Evolutionary conservation across 2,329 filamentous ascomycete genomes (phyloP), one percentile per base, ranked within the genome.

Genomic region (Pestalotiopsis sp.): DNA sequence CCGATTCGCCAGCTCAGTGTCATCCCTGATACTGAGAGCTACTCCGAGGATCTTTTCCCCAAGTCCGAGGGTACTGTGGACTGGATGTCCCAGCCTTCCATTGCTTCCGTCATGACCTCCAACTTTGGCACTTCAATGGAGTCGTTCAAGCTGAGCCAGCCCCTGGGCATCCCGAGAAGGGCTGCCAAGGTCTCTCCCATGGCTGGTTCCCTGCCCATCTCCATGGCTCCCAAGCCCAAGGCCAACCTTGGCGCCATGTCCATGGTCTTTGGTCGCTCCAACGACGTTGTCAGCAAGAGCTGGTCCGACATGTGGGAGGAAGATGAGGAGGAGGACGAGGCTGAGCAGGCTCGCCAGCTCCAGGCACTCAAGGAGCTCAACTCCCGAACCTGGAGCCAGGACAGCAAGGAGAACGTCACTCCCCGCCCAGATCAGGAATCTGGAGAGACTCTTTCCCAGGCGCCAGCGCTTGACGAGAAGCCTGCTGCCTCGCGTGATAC

Each of bases 261-360:
- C 4, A 88, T 92, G 77, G 89, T 95, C 64, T 95, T 97, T 78
- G 93, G 93, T 65, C 90, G 90, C 76, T 90, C 92, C 78, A 88
- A 90, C 71, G 92, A 95, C 60, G 85, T 88, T 62, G 93, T 97
- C 62, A 97, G 96, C 68, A 98, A 98, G 91, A 98, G 96, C 85
- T 99, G 96, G 96, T 97, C 95, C 77, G 96, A 99, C 80, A 90
- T 98, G 80, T 98, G 94, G 92, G 95, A 98, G 69, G 95, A 98
- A 80, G 95, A 98, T 66, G 84, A 86, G 60, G 94, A 96, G 76
- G 91, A 92, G 72, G 90, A 92, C 71, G 88, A 93, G 74, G 88
- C 91, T 75, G 89, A 91, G 76, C 86, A 86, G 70, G 82, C 83
- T 69, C 87, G 87, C 72, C 88, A 91, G 77, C 82, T 88, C 68